Percentiles rank a stretch among this genome's conserved stretches.
Conservation (phyloP, 1,139 yeast species). For the Hemisphaericaspora xylanilytica region DNA sequence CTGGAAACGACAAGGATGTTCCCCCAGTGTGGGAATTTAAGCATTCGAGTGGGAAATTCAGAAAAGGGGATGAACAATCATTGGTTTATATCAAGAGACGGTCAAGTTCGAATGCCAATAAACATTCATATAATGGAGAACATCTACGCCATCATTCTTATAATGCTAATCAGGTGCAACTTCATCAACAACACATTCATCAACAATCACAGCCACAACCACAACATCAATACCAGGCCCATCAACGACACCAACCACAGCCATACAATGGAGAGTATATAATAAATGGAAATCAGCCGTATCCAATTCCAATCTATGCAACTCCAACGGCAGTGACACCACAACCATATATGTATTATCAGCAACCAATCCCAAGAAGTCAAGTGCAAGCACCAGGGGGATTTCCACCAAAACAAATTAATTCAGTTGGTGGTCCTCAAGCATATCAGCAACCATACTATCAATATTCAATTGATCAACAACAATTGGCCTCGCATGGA, state of each 20-base stretch:
- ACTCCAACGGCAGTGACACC: constrained; percentile 9
- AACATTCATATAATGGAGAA: constrained; percentile 15
- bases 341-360: constrained; percentile 12
- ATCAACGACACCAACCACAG: constrained; percentile 10
- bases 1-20: constrained; percentile 24
- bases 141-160: constrained; percentile 7
- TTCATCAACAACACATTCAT: constrained; percentile 7
- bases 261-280: constrained; percentile 1
- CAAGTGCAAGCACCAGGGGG: background rate
- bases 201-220: constrained; percentile 11
- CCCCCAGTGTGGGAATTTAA: constrained; percentile 78
- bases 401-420: background rate
- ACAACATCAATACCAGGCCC: constrained; percentile 2
- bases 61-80: constrained; percentile 68
- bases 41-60: constrained; percentile 76
- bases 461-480: background rate
- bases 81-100: constrained; percentile 69
- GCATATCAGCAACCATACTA: constrained; percentile 3
- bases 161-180: constrained; percentile 3
- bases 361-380: constrained; percentile 3
- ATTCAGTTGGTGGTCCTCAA: background rate
- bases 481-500: background rate
- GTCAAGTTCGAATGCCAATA: constrained; percentile 33
- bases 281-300: constrained; percentile 5
- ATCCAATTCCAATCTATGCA: constrained; percentile 3